These are phyloP conservation scores for Usnea hakonensis DNA, from an alignment of 495 filamentous ascomycete species.

Conservation along the genomic window DNA sequence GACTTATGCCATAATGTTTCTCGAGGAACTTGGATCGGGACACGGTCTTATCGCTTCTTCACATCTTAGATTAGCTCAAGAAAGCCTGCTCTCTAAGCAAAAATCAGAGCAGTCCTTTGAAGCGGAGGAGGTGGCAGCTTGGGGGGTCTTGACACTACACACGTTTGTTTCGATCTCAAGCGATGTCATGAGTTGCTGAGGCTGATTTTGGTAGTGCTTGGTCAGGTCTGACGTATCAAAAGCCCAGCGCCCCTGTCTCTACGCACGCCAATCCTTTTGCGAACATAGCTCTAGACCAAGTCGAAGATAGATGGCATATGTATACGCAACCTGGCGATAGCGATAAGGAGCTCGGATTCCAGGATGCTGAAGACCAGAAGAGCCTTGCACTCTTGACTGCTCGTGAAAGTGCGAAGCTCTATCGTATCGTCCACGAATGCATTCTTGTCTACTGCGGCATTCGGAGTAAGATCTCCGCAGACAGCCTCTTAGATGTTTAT, in stretches of 20 bases:
- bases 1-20: conserved; percentile 31
- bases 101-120: conserved; percentile 14
- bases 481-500: conserved; percentile 26
- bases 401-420: conserved; percentile 27
- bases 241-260: conserved; percentile 13
- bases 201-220: conserved; percentile 14
- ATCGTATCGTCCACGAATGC: conserved; percentile 28
- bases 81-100: conserved; percentile 19
- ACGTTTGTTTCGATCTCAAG: conserved; percentile 15
- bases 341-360: neutral
- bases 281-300: conserved; percentile 1
- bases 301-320: conserved; percentile 7
- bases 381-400: conserved; percentile 18
- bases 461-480: conserved; percentile 23
- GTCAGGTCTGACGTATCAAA: conserved; percentile 23
- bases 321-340: conserved; percentile 17
- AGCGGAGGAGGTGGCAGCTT: conserved; percentile 16
- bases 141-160: conserved; percentile 21
- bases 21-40: conserved; percentile 27
- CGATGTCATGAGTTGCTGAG: neutral
- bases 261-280: conserved; percentile 9
- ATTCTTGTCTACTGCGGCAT: conserved; percentile 32
- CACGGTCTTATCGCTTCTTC: conserved; percentile 26
- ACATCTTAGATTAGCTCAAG: conserved; percentile 26
- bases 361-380: neutral